Evolutionary conservation across 345 rosid species (phyloP).

Genomic region (Lepidium sativum): DNA sequence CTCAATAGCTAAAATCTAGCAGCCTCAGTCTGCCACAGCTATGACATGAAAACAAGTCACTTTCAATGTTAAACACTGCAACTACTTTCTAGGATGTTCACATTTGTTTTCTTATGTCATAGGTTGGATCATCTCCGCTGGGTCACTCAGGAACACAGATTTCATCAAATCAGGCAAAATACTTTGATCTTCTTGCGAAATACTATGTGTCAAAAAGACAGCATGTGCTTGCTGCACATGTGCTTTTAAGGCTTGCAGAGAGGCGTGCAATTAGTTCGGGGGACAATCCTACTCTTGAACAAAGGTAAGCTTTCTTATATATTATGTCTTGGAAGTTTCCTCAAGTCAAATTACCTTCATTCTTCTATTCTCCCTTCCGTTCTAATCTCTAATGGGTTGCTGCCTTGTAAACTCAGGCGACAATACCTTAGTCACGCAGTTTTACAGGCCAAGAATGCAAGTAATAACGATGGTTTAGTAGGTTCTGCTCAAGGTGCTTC

Average conservation of each 20-base stretch:
- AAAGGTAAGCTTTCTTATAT: conserved; percentile 44
- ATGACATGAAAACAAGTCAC: neutral
- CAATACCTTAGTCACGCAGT: conserved; percentile 88
- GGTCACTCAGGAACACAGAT: conserved; percentile 51
- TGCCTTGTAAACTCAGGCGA: conserved; percentile 45
- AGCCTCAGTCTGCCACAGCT: conserved; percentile 10
- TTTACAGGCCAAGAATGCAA: conserved; percentile 90
- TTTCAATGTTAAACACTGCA: conserved; percentile 7
- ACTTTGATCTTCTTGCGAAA: conserved; percentile 79
- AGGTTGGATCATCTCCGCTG: conserved; percentile 51
- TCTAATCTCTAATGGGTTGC: conserved; percentile 21
- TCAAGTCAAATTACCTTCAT: neutral
- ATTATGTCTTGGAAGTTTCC: neutral
- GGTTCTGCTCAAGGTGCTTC: conserved; percentile 46
- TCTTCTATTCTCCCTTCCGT: neutral
- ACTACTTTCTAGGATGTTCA: conserved; percentile 12
- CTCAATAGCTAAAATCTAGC: conserved; percentile 1
- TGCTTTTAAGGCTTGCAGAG: conserved; percentile 87
- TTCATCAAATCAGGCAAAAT: conserved; percentile 63
- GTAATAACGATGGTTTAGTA: conserved; percentile 45
- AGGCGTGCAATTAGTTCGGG: conserved; percentile 56
- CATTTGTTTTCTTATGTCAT: conserved; percentile 15
- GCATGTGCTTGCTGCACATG: conserved; percentile 92
- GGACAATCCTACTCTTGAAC: conserved; percentile 64
- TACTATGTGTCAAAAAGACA: conserved; percentile 91